Base-by-base conservation (phyloP, 169 alveolate species). In the Babesia sp. region DNA sequence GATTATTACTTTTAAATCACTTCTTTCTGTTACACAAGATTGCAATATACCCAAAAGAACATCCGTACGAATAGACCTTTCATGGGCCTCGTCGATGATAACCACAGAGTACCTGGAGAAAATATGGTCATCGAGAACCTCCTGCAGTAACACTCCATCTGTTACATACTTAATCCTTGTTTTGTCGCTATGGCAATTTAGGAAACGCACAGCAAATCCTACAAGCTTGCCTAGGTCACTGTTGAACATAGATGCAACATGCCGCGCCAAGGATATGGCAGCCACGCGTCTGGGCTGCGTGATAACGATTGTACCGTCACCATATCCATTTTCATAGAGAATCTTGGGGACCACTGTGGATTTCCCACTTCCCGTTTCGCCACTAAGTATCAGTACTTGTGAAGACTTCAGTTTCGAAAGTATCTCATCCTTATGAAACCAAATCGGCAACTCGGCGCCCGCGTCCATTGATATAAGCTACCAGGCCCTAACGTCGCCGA, bases 61-160 rank as follows among this genome's bases (percentile, higher is more conserved):
- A 80, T 96, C 99, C 11, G 97, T 90, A 63, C 97, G 93, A 5
- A 95, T 86, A 42, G 98, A 92, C 72, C 99, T 90, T 71, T 96
- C 99, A 76, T 96, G 99, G n/a, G 95, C 96, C 82, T 96, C 99
- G 88, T 96, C 99, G 18, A 96, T 75, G 12, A 96, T 89, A 18
- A 96, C 85, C 28, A 91, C 92, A 28, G 93, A 90, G 75, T 93
- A 96, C 69, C 90, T 85, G 44, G 87, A 74, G 67, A 95, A 90
- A 24, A 84, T 70, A 7, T 82, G 84, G 53, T 92, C 96, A 28
- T 90, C 71, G 45, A 94, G 87, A 22, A 96, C 94, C 79, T 96
- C 99, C 61, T 98, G 91, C 28, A 96, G 90, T 18, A 96, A 87
- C 93, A 96, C 94, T 7, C 99, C 99, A 82, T 96, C 98, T 12